These are phyloP conservation scores for Madurella fahalii DNA, from an alignment of 2,329 filamentous ascomycete genomes.

Conservation along the genomic window DNA sequence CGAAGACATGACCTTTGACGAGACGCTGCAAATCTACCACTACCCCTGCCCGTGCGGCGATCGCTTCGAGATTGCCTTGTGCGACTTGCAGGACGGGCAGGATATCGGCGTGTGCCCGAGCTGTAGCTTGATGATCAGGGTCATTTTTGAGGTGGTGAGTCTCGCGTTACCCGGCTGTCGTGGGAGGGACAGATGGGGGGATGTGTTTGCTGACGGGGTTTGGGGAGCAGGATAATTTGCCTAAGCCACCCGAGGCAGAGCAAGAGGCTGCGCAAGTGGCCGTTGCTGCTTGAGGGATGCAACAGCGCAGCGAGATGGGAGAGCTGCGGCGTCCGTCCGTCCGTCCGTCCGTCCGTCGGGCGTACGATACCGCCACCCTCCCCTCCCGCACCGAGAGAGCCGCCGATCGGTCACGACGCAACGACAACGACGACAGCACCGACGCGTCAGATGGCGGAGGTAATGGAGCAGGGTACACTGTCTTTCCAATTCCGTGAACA, in stretches of 20 bases:
- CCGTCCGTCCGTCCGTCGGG: no score
- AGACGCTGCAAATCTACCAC: conserved; percentile 79
- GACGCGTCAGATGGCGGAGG: not conserved
- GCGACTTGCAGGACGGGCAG: conserved; percentile 75
- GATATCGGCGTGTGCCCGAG: conserved; percentile 97
- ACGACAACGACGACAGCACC: not conserved
- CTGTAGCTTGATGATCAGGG: conserved; percentile 92
- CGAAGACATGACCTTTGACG: conserved; percentile 94
- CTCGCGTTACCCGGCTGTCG: not conserved
- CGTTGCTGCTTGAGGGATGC: conserved; percentile 37
- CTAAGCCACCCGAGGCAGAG: conserved; percentile 34
- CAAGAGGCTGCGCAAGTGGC: conserved; percentile 35
- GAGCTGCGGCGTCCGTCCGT: no score
- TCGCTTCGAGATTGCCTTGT: conserved; percentile 84
- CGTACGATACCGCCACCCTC: no score
- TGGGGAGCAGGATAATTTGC: conserved; percentile 40
- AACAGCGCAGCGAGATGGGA: not conserved
- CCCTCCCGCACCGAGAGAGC: no score
- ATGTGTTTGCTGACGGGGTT: not conserved
- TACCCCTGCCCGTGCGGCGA: conserved; percentile 98
- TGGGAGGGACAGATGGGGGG: not conserved
- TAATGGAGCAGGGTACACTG: not conserved
- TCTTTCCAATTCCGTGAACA: not conserved
- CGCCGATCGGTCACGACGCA: no score
- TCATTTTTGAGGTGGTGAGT: conserved; percentile 83